Evolutionary conservation across 106 monocot species (phyloP).

Genomic region (Dioscorea zingiberensis): DNA sequence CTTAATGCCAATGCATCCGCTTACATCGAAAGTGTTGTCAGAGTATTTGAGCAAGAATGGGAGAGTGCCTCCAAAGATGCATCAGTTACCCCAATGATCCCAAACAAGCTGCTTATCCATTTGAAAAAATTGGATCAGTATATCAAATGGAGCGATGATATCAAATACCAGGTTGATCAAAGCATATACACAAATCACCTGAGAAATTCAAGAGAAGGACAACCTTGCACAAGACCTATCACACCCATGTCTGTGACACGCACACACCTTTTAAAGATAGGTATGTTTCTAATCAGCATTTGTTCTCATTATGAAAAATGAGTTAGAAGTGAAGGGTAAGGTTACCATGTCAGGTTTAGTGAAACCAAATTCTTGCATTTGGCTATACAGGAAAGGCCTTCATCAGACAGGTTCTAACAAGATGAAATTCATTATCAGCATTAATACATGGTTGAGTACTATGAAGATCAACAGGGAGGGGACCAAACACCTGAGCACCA

Average conservation of each 20-base stretch:
- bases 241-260: slow-evolving; percentile 69
- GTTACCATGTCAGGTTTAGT: slow-evolving; percentile 89
- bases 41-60: slow-evolving; percentile 50
- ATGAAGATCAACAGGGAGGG: not conserved
- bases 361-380: slow-evolving; percentile 58
- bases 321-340: not conserved
- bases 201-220: slow-evolving; percentile 73
- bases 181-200: slow-evolving; percentile 31
- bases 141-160: too few species aligned
- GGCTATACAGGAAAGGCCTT: slow-evolving; percentile 61
- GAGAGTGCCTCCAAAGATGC: slow-evolving; percentile 60
- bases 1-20: slow-evolving; percentile 90
- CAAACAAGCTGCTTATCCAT: slow-evolving; percentile 66
- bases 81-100: slow-evolving; percentile 89
- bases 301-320: too few species aligned
- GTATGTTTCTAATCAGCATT: too few species aligned
- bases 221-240: slow-evolving; percentile 55
- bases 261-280: slow-evolving; percentile 62
- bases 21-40: slow-evolving; percentile 88
- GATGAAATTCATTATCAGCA: not conserved
- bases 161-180: not conserved
- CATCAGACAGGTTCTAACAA: slow-evolving; percentile 76
- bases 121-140: not conserved
- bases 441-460: slow-evolving; percentile 1
- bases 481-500: slow-evolving; percentile 72